Base-by-base conservation (phyloP, 257 asterid genomes). In the Lantana camara region DNA sequence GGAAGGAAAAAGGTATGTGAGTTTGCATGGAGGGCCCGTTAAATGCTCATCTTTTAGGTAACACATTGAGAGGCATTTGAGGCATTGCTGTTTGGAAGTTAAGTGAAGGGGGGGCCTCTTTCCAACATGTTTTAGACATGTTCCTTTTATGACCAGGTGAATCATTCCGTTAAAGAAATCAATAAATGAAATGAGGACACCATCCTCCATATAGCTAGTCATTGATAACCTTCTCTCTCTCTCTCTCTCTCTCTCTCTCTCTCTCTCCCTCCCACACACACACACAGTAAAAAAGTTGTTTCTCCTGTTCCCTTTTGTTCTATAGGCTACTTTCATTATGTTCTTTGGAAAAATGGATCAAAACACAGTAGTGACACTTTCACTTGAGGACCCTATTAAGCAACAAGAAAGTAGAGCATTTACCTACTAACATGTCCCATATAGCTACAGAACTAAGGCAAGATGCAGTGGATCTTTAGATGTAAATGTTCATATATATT, bases 81-180 rank as follows among this genome's bases (percentile, higher is more conserved):
- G 22, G 37, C 52, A 73, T 42, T 76, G 75, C 78, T 69, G 72
- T 60, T 69, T 10, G 67, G 50, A 69, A 35, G 55, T 10, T 59
- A 51, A 42, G 57, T 3, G 60, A 5, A 48, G 30, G 19, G 52
- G 59, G 77, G 74, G 68, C 73, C 77, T 57, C 30, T 29, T 72
- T 58, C 83, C 84, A 68, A 83, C 96, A 85, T 83, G 96, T 88
- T 75, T 58, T 24, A 73, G 85, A 88, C 96, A 85, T 88, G 96
- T 85, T 60, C 73, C 82, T 53, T 54, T 57, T 44, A 23, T 58
- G 27, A 9, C 71, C 53, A 35, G 55, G 41, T 58, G 40, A 60
- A 71, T 64, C 70, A 75, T 63, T 23, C 23, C 1, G 9, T 27
- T 27, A 27, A 27, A n/a, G 14, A 38, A 47, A 24, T 34, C n/a